Evolutionary conservation across 495 filamentous ascomycete species (phyloP).

Genomic region (Entonaema liquescens): DNA sequence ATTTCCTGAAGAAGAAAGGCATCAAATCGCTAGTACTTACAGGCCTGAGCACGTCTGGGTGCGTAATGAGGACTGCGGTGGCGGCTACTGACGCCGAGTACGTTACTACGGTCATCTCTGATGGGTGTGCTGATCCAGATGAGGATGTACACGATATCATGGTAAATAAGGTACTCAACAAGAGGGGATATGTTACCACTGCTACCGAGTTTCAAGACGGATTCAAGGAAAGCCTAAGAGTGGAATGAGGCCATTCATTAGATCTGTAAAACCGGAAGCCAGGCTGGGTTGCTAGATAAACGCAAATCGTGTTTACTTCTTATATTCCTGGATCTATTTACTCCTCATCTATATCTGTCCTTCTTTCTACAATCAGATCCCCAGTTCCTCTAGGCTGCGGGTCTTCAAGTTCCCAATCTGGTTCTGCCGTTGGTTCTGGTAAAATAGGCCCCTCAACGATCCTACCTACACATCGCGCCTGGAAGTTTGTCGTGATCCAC

Average conservation of each 20-base stretch:
- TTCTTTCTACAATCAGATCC: not conserved
- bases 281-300: no score
- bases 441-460: not conserved
- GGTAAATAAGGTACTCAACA: not conserved
- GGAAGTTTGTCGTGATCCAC: not conserved
- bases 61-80: not conserved
- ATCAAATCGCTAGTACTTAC: not conserved
- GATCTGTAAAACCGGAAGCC: no score
- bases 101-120: not conserved
- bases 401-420: not conserved
- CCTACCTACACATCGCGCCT: slow-evolving; percentile 5
- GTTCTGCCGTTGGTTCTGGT: not conserved
- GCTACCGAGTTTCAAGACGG: not conserved
- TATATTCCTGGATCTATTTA: no score
- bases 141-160: not conserved
- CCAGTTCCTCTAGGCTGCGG: not conserved
- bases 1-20: not conserved
- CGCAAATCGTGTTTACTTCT: no score
- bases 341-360: not conserved
- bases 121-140: not conserved
- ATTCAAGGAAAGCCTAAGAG: not conserved
- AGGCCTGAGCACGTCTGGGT: not conserved
- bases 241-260: no score
- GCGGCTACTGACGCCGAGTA: not conserved
- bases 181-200: not conserved